A percentile compares a stretch with the other conserved stretches of the same genome.
Evolutionary conservation across 441 rosid genomes (phyloP).

Genomic region (Rhodomyrtus psidioides): DNA sequence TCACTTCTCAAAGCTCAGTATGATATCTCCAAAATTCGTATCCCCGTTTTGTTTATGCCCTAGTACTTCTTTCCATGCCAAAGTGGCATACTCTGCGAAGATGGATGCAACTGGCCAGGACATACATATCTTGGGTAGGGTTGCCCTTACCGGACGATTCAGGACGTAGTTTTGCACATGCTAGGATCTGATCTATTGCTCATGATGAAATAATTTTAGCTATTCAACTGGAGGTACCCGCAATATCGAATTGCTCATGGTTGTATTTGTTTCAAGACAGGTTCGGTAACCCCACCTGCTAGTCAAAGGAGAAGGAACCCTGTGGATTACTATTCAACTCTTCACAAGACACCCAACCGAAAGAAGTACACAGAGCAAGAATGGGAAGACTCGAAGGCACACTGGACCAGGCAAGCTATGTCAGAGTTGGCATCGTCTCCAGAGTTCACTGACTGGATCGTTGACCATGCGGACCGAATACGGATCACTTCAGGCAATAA

Average conservation of each 20-base stretch:
- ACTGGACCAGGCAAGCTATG: slow-evolving; percentile 74
- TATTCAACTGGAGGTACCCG: not conserved
- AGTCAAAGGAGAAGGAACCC: slow-evolving; percentile 6
- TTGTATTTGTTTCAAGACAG: not conserved
- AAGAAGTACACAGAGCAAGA: slow-evolving; percentile 61
- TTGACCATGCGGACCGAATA: slow-evolving; percentile 63
- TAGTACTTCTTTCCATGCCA: not conserved
- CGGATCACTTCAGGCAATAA: slow-evolving; percentile 41
- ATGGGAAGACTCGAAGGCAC: slow-evolving; percentile 70
- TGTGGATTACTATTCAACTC: slow-evolving; percentile 58
- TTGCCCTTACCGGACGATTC: not conserved
- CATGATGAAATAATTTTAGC: not conserved
- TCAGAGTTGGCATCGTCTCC: slow-evolving; percentile 72
- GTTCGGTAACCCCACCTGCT: slow-evolving; percentile 27
- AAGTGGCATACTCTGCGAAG: not conserved
- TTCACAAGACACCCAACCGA: slow-evolving; percentile 45
- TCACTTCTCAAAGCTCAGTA: not conserved
- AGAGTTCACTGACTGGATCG: slow-evolving; percentile 63
- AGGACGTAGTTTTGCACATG: not conserved
- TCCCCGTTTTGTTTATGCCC: not conserved
- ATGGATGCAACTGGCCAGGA: not conserved
- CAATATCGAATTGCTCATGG: not conserved
- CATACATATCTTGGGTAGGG: not conserved
- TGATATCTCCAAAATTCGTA: too few species aligned
- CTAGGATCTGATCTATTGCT: not conserved